Evolutionary conservation across 495 filamentous ascomycete species (phyloP).

Genomic region (Penicillium soppii): DNA sequence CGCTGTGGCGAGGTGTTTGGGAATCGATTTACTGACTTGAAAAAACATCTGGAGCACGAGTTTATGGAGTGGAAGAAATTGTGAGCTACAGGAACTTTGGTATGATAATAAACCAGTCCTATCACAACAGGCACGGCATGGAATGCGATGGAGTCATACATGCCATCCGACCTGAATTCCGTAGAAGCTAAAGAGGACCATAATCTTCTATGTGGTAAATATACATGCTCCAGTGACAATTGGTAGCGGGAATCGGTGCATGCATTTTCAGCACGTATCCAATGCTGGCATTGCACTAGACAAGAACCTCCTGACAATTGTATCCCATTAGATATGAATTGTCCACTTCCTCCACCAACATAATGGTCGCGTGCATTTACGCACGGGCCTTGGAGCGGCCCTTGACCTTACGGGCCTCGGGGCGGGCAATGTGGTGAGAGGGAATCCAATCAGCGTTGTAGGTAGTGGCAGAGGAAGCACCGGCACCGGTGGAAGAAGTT

Average conservation of each 20-base stretch:
- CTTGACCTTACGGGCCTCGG: conserved; percentile 76
- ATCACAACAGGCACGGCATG: conserved; percentile 8
- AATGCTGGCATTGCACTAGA: background rate
- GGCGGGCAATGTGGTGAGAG: conserved; percentile 83
- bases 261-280: conserved; percentile 32
- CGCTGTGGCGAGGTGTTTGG: conserved; percentile 75
- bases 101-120: conserved; percentile 10
- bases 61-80: conserved; percentile 77
- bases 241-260: conserved; percentile 7
- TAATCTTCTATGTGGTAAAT: conserved; percentile 23
- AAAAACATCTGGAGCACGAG: conserved; percentile 77
- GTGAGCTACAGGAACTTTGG: conserved; percentile 31
- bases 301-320: background rate
- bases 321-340: background rate
- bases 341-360: background rate
- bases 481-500: conserved; percentile 62
- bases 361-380: conserved; percentile 20
- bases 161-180: conserved; percentile 3
- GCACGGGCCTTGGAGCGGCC: conserved; percentile 59
- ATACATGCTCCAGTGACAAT: conserved; percentile 32
- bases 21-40: conserved; percentile 69
- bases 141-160: conserved; percentile 9
- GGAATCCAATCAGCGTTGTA: conserved; percentile 99
- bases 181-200: conserved; percentile 5
- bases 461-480: conserved; percentile 66